Evolutionary conservation across 768 basidiomycete genomes (phyloP).

Genomic region (Lentinula sp.): DNA sequence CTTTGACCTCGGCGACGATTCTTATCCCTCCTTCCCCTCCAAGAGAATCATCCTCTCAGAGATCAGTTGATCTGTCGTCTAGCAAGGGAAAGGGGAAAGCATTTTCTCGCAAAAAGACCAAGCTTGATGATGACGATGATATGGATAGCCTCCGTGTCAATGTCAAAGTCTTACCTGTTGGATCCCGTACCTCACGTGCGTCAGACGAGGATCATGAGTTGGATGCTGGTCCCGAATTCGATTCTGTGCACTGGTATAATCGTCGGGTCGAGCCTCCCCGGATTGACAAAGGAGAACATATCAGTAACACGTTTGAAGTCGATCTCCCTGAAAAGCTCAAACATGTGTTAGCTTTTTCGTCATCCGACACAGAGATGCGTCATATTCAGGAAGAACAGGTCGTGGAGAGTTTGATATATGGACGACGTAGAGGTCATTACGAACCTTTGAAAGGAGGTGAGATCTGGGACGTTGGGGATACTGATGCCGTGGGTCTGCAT

Average conservation of each 20-base stretch:
- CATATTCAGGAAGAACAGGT: conserved; percentile 45
- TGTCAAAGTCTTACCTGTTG: conserved; percentile 28
- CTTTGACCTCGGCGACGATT: conserved; percentile 16
- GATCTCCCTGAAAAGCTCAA: conserved; percentile 63
- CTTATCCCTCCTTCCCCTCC: conserved; percentile 73
- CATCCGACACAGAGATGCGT: conserved; percentile 32
- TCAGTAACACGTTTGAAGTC: conserved; percentile 37
- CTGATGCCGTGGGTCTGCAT: conserved; percentile 15
- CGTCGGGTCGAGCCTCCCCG: conserved; percentile 18
- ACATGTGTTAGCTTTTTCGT: conserved; percentile 56
- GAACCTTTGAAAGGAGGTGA: conserved; percentile 62
- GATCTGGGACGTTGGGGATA: conserved; percentile 73
- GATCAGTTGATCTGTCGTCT: not conserved
- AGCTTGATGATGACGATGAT: conserved; percentile 22
- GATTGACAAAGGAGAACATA: conserved; percentile 23
- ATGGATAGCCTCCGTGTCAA: conserved; percentile 19
- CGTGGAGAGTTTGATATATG: conserved; percentile 56
- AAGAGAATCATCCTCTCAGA: conserved; percentile 22
- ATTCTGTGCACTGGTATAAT: conserved; percentile 25
- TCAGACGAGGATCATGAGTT: conserved; percentile 18
- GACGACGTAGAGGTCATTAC: conserved; percentile 48
- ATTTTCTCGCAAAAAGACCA: conserved; percentile 9
- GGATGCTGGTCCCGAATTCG: conserved; percentile 22
- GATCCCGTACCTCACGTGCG: not conserved
- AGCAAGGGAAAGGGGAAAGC: conserved; percentile 28